Base-by-base conservation (phyloP, 768 basidiomycete genomes). In the Boletus sp. region DNA sequence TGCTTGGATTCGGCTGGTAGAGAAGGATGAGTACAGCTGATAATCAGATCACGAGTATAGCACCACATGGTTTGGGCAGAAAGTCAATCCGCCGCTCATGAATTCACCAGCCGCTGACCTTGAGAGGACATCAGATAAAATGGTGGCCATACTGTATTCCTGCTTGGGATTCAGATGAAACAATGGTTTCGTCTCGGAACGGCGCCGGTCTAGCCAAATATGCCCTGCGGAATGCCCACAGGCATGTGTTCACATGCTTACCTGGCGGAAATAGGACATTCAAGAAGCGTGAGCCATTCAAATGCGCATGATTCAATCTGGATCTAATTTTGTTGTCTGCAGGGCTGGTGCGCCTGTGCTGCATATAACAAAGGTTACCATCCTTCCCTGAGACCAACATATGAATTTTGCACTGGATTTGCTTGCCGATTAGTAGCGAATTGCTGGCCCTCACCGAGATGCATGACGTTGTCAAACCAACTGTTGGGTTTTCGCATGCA, bases 171-270 rank as follows among this genome's bases (percentile, higher is more conserved):
- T 49, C 35, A 3, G 47, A 50, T 63, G 65, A 65, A 68, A 65
- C 55, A n/a, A 52, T 29, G 32, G 47, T 65, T 67, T 67, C 54
- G 59, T 55, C 57, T 54, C 48, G 40, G 50, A 49, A 18, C 17
- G 28, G 40, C 20, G 12, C 54, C 20, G 28, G 35, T 40, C 7
- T 28, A 29, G 11, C 42, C 14, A 30, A 55, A 9, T 36, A 18
- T 36, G 29, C 32, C 30, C 36, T 37, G 30, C 36, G 32, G 35
- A 36, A 37, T 42, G 12, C 36, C 51, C 15, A 32, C 14, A 30
- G 40, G 18, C 41, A 36, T 35, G 32, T 40, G 33, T 41, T 53
- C 54, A 48, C 58, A 59, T 53, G 42, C 46, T 18, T 41, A 47
- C 45, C 41, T 40, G 47, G 54, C 52, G 49, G 58, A 66, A 55